Evolutionary conservation across 768 basidiomycete genomes (phyloP), one percentile per base, ranked within the genome.

Genomic region (Leccinum subtestaceum): DNA sequence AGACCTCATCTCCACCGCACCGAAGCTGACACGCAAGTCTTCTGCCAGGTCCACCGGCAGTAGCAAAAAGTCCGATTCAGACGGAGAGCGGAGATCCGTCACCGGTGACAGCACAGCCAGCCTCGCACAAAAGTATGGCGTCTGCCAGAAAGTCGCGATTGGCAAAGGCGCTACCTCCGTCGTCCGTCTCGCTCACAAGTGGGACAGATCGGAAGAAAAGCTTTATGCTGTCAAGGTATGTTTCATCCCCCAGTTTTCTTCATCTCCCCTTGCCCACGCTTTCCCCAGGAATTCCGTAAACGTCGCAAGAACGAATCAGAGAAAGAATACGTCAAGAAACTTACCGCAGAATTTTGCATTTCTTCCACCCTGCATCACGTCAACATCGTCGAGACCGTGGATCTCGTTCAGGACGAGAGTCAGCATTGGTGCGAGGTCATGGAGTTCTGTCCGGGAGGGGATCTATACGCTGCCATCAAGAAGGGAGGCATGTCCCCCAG

Each of bases 261-360:
- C 29, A 11, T 43, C 21, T 31, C 17, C n/a, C 13, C 25, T 17
- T 25, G 9, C 50, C 40, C 7, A 53, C 11, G 12, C 53, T n/a
- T 12, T 23, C 27, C 31, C 55, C 61, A 96, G 94, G 96, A 99
- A 77, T 99, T 99, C 81, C 89, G 96, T 54, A 98, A 97, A 74
- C 86, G 96, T 62, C 85, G 96, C 66, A 96, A 95, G 84, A 97
- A 96, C 69, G 96, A 99, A 78, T 87, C 95, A 5, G 96, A 99
- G 76, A 97, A 97, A 74, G 96, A 99, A 78, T 99, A 99, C 69
- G 88, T 99, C 78, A 99, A 99, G 86, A 99, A 99, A 75, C 89
- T 99, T 66, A 99, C 96, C 6, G 94, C 96, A 25, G 96, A 98
- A 73, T 98, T 98, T 76, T 98, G 95, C 76, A 98, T 98, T 62